Conservation (phyloP, 2,329 filamentous ascomycete species). For the Periconia sp. region DNA sequence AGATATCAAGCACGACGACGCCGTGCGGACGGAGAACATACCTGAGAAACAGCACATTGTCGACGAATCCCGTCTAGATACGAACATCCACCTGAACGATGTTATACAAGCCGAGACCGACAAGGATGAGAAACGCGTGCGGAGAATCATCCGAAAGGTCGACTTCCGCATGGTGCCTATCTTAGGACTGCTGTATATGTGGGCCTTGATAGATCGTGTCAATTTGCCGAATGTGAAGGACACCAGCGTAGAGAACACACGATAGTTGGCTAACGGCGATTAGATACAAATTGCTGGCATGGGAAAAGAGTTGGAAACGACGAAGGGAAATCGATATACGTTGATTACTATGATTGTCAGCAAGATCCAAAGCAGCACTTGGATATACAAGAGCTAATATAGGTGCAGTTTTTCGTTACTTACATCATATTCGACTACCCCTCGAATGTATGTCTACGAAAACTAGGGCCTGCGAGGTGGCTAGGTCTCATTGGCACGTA, state of each 20-base stretch:
- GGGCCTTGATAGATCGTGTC: slow-evolving; percentile 18
- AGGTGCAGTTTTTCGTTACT: slow-evolving; percentile 18
- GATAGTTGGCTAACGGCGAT: background rate
- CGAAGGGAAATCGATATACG: slow-evolving; percentile 15
- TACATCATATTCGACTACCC: slow-evolving; percentile 17
- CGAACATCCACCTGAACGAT: slow-evolving; percentile 14
- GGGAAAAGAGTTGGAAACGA: slow-evolving; percentile 14
- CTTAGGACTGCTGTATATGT: slow-evolving; percentile 17
- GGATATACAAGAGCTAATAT: too few species aligned
- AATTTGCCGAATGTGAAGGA: slow-evolving; percentile 12
- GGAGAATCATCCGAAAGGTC: slow-evolving; percentile 16
- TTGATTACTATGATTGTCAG: slow-evolving; percentile 18
- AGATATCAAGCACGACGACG: slow-evolving; percentile 3
- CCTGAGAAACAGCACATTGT: slow-evolving; percentile 7
- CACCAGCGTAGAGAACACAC: background rate
- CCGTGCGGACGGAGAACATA: slow-evolving; percentile 6
- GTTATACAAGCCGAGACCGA: slow-evolving; percentile 13
- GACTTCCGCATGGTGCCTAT: slow-evolving; percentile 18
- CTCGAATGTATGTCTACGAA: slow-evolving; percentile 7
- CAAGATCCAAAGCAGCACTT: too few species aligned
- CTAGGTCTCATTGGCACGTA: slow-evolving; percentile 11
- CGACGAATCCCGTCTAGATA: slow-evolving; percentile 16
- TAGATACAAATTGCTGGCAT: slow-evolving; percentile 10
- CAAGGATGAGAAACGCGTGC: slow-evolving; percentile 15
- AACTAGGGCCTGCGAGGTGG: slow-evolving; percentile 9